Conservation (phyloP, 495 filamentous ascomycete genomes). For the Clavariopsis aquatica region DNA sequence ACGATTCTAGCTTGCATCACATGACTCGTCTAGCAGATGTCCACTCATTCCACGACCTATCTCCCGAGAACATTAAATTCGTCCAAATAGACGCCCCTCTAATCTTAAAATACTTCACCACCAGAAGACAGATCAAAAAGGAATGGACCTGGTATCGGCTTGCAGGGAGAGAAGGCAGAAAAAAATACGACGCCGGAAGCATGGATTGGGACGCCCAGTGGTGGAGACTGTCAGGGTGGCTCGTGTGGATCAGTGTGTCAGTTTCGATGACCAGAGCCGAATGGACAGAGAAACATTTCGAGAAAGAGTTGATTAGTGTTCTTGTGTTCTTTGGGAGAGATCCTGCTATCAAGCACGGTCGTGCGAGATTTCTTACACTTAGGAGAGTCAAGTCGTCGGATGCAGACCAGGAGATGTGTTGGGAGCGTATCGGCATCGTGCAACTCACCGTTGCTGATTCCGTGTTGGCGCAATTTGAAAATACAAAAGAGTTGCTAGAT, state of each 20-base stretch:
- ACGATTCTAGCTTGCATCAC: background rate
- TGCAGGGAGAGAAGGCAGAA: background rate
- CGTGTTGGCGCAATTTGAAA: background rate
- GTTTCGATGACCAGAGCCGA: background rate
- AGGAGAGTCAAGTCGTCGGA: background rate
- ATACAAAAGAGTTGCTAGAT: background rate
- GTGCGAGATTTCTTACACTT: background rate
- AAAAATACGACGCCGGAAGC: background rate
- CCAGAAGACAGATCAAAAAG: background rate
- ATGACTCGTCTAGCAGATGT: background rate
- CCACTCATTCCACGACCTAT: background rate
- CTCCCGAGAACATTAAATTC: background rate
- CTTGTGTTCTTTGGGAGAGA: slow-evolving; percentile 1
- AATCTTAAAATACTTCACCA: background rate
- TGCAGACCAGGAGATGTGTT: background rate
- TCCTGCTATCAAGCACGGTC: background rate
- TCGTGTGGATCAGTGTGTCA: background rate
- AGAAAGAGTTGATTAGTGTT: slow-evolving; percentile 2
- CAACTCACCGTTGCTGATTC: background rate
- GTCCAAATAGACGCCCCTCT: background rate
- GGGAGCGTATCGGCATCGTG: background rate
- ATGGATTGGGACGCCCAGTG: slow-evolving; percentile 2
- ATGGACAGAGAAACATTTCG: slow-evolving; percentile 1
- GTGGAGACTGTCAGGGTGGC: background rate
- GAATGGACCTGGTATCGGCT: background rate